Evolutionary conservation across 2,329 filamentous ascomycete genomes (phyloP), one percentile per base, ranked within the genome.

Genomic region (Apiospora saccharicola): DNA sequence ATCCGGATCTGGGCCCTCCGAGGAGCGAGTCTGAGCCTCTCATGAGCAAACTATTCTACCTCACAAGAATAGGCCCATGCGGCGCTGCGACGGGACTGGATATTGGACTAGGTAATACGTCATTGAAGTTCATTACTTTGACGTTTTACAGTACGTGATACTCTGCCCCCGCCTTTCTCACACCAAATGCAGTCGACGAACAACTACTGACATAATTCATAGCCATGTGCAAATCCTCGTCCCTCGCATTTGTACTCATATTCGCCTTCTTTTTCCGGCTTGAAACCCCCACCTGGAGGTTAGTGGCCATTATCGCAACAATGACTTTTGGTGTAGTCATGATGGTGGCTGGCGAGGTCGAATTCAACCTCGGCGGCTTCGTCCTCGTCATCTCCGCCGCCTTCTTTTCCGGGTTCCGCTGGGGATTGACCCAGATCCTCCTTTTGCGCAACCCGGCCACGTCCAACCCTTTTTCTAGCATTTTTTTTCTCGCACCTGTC

Each of bases 191-290:
- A 49, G 22, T 16, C 34, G 57, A 64, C 19, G 19, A n/a, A 4
- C 57, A 67, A 67, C 68, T 70, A 71, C 79, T 82, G 74, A 81
- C 75, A 49, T 8, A 19, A 16, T 37, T 30, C 26, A 19, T 26
- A 92, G 91, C 96, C 73, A 98, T 99, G 96, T 98, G 96, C 85
- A 99, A 99, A 88, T 98, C 96, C 7, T 98, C 95, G 13, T 94
- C 96, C 22, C 89, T 99, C 30, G 95, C 94, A 64, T 99, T 98
- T 80, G 96, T 99, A 71, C 91, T 99, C 30, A 83, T 98, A 68
- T 99, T 99, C 81, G 96, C 96, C 74, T 98, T 99, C 80, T 81
- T 97, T 68, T 98, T 99, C 85, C 91, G 93, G 70, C 91, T 99
- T 70, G 96, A 99, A 83, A 90, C 90, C 14, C 94, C 94, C 0